Evolutionary conservation across 1,284 basidiomycete species (phyloP), one percentile per base, ranked within the genome.

Genomic region (Naganishia sp.): DNA sequence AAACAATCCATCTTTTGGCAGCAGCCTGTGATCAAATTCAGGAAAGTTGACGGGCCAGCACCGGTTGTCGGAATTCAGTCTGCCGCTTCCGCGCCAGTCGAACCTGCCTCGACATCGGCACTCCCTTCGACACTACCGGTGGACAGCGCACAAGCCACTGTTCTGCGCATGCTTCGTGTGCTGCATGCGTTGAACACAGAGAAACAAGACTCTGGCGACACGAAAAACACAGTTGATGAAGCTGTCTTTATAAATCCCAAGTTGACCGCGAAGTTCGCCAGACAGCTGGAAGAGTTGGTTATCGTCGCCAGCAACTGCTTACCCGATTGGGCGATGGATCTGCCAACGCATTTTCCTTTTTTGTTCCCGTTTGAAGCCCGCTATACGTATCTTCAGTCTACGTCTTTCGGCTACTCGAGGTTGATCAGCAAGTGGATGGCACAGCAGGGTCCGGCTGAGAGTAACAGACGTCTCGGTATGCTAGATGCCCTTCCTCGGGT

Each of bases 201-300:
- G 49, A 51, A 58, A 45, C 51, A 49, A 28, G 64, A 66, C 39
- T 64, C 46, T 18, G 35, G 35, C 35, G 52, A 62, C 35, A 47
- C 35, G 11, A 58, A 55, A 25, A 51, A 55, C 67, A 70, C 18
- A 42, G 80, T 77, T 54, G 79, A 87, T 11, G 91, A 94, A 68
- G 86, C 88, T 1, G 85, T 90, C 0, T 99, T 99, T 75, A 87
- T 99, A 71, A 99, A 99, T 79, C 97, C 97, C 82, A 98, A 99
- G 81, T 82, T 99, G 52, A 94, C 94, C 0, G 96, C 96, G 25
- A 99, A 99, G 79, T 85, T 99, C 43, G 94, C 93, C n/a, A 86
- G 96, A 46, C 96, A 99, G 77, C 80, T 99, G 43, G 95, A 99
- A 73, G 96, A 99, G 78, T 92, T 93, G 0, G 96, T 99, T 92